phyloP scores from a whole-genome alignment of 2,329 filamentous ascomycete genomes.

The Emericellopsis atlantica region DNA sequence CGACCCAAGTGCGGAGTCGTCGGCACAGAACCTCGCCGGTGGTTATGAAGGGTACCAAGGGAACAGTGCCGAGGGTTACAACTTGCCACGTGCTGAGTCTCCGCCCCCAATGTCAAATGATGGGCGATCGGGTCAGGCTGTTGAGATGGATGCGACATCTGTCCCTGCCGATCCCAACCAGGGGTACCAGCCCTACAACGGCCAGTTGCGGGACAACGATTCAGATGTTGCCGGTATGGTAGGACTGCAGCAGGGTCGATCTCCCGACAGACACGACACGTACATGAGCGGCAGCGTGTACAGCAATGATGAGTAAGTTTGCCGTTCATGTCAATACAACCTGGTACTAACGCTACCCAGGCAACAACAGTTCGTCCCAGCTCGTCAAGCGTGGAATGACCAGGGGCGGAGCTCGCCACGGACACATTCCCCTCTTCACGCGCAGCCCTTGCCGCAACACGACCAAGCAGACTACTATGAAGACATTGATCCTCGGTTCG shows the following conservation, averaged over 20 bases:
- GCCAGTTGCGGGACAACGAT: slow-evolving; percentile 48
- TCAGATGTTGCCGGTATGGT: slow-evolving; percentile 64
- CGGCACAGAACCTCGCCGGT: slow-evolving; percentile 21
- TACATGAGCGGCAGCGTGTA: slow-evolving; percentile 58
- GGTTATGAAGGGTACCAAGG: slow-evolving; percentile 26
- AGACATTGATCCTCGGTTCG: slow-evolving; percentile 84
- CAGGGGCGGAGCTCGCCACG: slow-evolving; percentile 29
- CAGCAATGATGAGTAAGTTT: slow-evolving; percentile 53
- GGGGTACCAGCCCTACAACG: slow-evolving; percentile 24
- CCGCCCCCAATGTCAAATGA: slow-evolving; percentile 45
- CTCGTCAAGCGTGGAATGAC: slow-evolving; percentile 43
- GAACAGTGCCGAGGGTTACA: slow-evolving; percentile 17
- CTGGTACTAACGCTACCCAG: slow-evolving; percentile 10
- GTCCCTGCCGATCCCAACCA: neutral
- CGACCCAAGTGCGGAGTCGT: slow-evolving; percentile 18
- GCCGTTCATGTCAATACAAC: neutral
- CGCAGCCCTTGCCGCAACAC: slow-evolving; percentile 11
- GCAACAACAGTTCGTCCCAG: slow-evolving; percentile 34
- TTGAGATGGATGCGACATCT: slow-evolving; percentile 61
- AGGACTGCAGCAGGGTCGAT: slow-evolving; percentile 47
- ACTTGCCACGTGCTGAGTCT: slow-evolving; percentile 48
- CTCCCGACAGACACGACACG: slow-evolving; percentile 29
- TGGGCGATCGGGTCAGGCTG: slow-evolving; percentile 31
- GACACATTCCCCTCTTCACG: slow-evolving; percentile 23
- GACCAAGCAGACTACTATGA: slow-evolving; percentile 61